Percentiles rank a stretch among this genome's conserved stretches.
Evolutionary conservation across 345 rosid genomes (phyloP).

Genomic region (Eucalyptus cloeziana): DNA sequence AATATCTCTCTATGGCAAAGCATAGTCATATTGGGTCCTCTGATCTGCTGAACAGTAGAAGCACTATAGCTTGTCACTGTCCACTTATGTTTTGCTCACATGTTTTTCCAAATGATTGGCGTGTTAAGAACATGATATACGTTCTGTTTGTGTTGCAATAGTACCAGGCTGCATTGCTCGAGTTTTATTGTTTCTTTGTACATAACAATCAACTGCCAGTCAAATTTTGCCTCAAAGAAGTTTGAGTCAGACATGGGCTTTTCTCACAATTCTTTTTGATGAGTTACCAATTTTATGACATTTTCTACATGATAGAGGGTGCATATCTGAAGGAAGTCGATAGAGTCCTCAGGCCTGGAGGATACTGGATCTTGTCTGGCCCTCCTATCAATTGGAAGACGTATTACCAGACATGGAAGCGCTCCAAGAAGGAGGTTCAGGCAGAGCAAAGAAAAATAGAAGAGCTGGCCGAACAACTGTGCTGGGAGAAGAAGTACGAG

Average conservation of each 20-base stretch:
- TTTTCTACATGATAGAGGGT: conserved; percentile 39
- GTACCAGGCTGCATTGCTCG: neutral
- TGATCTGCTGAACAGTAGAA: neutral
- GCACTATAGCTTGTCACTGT: neutral
- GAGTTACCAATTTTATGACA: neutral
- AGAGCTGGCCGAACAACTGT: conserved; percentile 66
- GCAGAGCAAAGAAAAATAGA: conserved; percentile 84
- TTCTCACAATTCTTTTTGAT: neutral
- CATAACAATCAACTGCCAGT: neutral
- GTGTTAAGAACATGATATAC: neutral
- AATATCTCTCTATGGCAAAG: neutral
- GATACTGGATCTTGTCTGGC: conserved; percentile 94
- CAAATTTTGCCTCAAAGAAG: neutral
- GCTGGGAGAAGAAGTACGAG: conserved; percentile 99
- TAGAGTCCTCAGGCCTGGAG: conserved; percentile 95
- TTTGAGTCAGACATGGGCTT: neutral
- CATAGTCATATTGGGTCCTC: neutral
- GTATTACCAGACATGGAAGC: conserved; percentile 77
- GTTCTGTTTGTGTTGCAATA: neutral
- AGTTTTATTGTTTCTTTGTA: neutral
- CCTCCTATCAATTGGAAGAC: conserved; percentile 99
- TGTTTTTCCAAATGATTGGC: neutral
- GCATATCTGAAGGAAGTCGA: conserved; percentile 88
- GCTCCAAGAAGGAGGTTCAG: conserved; percentile 60
- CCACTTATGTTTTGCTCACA: neutral